Percentiles rank a stretch among this genome's conserved stretches.
These are phyloP conservation scores for Saccharomyces paradoxus DNA, from an alignment of 805 yeast species.

Conservation along the genomic window DNA sequence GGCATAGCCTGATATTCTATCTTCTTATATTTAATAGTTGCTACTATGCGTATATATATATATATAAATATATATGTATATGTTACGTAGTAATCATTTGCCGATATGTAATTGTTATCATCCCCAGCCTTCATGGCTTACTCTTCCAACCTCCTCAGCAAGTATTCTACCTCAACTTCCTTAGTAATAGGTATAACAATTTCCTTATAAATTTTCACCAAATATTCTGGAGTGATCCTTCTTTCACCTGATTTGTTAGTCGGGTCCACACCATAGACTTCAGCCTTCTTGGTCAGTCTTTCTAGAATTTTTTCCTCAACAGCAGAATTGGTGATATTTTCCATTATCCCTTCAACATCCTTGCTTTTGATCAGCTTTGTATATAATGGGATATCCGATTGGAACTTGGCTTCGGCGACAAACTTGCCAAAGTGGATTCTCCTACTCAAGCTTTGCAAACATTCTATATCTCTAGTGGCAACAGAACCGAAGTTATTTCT, in stretches of 20 bases:
- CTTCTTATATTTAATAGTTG: background rate
- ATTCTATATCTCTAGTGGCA: constrained; percentile 74
- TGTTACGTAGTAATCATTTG: background rate
- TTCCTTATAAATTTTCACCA: constrained; percentile 77
- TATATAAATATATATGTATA: background rate
- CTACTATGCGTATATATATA: background rate
- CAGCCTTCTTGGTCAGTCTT: constrained; percentile 72
- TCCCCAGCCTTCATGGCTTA: background rate
- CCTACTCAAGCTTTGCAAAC: constrained; percentile 79
- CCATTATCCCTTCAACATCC: constrained; percentile 67
- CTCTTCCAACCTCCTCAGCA: constrained; percentile 66
- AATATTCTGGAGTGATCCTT: constrained; percentile 72
- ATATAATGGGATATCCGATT: constrained; percentile 54
- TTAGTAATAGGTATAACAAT: constrained; percentile 90
- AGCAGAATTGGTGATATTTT: constrained; percentile 74
- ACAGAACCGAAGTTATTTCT: constrained; percentile 83
- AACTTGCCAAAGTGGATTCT: constrained; percentile 95
- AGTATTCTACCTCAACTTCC: constrained; percentile 88
- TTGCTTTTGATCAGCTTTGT: constrained; percentile 53
- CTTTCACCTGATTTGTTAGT: constrained; percentile 63
- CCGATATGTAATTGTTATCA: no score
- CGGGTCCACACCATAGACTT: constrained; percentile 84
- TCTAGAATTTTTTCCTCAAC: constrained; percentile 80
- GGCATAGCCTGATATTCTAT: background rate
- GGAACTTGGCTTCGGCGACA: constrained; percentile 93